Conservation (phyloP, 2,329 filamentous ascomycete species). For the Claviceps lovelessii region DNA sequence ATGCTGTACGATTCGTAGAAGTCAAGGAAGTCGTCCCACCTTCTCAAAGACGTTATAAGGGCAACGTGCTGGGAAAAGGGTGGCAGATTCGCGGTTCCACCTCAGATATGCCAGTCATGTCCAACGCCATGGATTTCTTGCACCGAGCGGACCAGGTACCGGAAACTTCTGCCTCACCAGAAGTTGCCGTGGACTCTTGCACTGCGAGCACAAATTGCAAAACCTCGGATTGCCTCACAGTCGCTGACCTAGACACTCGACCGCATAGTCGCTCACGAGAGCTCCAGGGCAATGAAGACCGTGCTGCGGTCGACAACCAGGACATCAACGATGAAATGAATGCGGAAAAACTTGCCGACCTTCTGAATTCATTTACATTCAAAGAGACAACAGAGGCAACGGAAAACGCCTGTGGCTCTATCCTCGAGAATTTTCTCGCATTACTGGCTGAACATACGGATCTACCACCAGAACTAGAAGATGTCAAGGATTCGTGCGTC, state of each 20-base stretch:
- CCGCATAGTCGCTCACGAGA: neutral
- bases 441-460: slow-evolving; percentile 1
- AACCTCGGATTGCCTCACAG: neutral
- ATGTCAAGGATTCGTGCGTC: neutral
- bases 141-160: neutral
- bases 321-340: neutral
- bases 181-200: neutral
- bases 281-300: neutral
- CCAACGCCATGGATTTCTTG: slow-evolving; percentile 3
- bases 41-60: neutral
- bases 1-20: neutral
- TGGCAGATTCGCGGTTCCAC: neutral
- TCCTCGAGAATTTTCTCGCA: slow-evolving; percentile 3
- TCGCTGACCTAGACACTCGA: neutral
- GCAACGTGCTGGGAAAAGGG: neutral
- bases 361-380: slow-evolving; percentile 4
- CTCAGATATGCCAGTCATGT: neutral
- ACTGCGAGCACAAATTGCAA: neutral
- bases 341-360: neutral
- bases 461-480: neutral
- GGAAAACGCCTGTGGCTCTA: neutral
- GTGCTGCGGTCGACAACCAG: neutral
- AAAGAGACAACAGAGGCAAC: neutral
- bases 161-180: neutral
- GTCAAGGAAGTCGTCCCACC: neutral